phyloP scores from a whole-genome alignment of 139 green algal genomes.

The Nannochloris sp. region DNA sequence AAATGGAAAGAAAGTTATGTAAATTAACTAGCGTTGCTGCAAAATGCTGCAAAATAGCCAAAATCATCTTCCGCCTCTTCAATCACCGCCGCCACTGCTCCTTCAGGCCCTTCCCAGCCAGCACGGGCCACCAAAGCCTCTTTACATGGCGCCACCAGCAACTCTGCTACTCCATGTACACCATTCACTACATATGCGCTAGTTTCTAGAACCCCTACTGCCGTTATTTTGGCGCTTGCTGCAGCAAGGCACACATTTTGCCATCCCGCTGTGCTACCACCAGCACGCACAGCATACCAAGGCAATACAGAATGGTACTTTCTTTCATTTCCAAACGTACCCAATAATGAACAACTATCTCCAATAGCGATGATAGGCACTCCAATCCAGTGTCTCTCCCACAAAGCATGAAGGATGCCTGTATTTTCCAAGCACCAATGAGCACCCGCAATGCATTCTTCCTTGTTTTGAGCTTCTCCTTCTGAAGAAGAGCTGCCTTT shows the following conservation, averaged over 20 bases:
- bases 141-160: conserved; percentile 16
- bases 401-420: too few species aligned
- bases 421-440: too few species aligned
- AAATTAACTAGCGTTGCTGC: too few species aligned
- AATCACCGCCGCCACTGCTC: neutral
- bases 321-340: too few species aligned
- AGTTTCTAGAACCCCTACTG: conserved; percentile 4
- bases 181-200: conserved; percentile 6
- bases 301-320: conserved; percentile 16
- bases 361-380: too few species aligned
- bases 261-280: conserved; percentile 10
- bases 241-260: neutral
- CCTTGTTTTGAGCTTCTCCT: too few species aligned
- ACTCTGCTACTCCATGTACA: conserved; percentile 2
- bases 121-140: conserved; percentile 10
- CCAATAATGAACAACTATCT: neutral
- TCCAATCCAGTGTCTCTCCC: too few species aligned
- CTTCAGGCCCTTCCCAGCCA: neutral
- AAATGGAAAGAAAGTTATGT: too few species aligned
- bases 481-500: too few species aligned
- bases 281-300: conserved; percentile 14
- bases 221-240: neutral
- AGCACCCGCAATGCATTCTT: too few species aligned
- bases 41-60: conserved; percentile 13
- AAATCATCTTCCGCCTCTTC: conserved; percentile 22